These are phyloP conservation scores for Diutina neorugosa DNA, from an alignment of 1,139 yeast genomes.

Conservation along the genomic window DNA sequence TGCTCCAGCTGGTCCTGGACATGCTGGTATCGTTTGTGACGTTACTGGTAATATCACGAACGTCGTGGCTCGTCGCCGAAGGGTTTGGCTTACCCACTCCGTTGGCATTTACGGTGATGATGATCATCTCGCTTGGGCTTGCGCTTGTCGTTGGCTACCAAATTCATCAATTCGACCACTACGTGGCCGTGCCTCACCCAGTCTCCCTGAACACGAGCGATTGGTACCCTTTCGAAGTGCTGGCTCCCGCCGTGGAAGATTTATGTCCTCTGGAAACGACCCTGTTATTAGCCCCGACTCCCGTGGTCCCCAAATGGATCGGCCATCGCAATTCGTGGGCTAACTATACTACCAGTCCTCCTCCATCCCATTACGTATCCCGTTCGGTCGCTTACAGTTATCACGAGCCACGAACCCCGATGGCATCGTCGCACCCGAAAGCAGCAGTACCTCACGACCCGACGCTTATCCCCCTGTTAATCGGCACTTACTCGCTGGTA, in stretches of 20 bases:
- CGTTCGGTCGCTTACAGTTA: neutral
- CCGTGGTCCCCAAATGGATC: neutral
- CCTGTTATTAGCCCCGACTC: neutral
- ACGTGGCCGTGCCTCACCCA: neutral
- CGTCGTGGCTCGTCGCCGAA: neutral
- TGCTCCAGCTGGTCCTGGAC: neutral
- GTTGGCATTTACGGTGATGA: neutral
- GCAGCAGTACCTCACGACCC: neutral
- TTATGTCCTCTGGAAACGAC: neutral
- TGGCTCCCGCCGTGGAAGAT: neutral
- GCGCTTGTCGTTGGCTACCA: neutral
- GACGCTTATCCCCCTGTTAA: constrained; percentile 28
- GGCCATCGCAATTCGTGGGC: neutral
- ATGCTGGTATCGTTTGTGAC: neutral
- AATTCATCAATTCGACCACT: neutral
- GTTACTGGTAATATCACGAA: neutral
- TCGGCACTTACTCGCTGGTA: constrained; percentile 29
- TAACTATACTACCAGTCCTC: neutral
- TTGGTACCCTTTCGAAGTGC: constrained; percentile 2
- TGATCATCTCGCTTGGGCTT: neutral
- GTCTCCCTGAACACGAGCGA: neutral
- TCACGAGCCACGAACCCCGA: neutral
- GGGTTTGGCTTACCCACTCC: neutral
- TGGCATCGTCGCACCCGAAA: neutral
- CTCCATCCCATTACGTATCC: neutral